A percentile compares a stretch with the other conserved stretches of the same genome.
Evolutionary conservation across 2,329 filamentous ascomycete genomes (phyloP).

Genomic region (Alternaria sp.): DNA sequence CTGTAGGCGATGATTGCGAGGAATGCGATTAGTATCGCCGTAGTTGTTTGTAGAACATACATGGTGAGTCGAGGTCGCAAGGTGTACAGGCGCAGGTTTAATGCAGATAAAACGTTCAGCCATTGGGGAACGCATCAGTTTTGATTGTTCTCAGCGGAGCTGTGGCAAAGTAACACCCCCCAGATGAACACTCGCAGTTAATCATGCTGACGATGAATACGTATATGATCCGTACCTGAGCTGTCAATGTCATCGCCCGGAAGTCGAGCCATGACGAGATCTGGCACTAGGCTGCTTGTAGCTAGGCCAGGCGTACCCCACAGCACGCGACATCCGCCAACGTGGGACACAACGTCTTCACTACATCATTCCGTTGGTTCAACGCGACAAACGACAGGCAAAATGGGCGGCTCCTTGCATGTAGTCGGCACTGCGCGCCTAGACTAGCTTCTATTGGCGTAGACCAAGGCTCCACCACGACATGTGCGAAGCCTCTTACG

Average conservation of each 20-base stretch:
- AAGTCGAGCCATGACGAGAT: constrained; percentile 9
- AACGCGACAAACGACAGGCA: not conserved
- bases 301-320: constrained; percentile 16
- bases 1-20: constrained; percentile 31
- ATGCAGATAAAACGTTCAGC: not conserved
- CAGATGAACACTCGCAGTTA: not conserved
- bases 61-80: constrained; percentile 14
- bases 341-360: not conserved
- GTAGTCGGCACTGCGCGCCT: not conserved
- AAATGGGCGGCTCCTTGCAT: not conserved
- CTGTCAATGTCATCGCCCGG: constrained; percentile 8
- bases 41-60: constrained; percentile 35
- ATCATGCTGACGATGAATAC: constrained; percentile 15
- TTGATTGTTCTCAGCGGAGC: not conserved
- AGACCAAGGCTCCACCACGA: constrained; percentile 8
- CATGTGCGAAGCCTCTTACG: not conserved
- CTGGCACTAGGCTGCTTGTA: constrained; percentile 10
- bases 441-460: not conserved
- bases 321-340: not conserved
- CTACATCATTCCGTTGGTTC: constrained; percentile 4
- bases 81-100: not conserved
- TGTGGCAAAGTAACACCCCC: constrained; percentile 9
- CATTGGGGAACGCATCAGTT: not conserved
- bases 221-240: constrained; percentile 10
- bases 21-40: constrained; percentile 32